Evolutionary conservation across 805 yeast species (phyloP).

Genomic region (Jamesozyma gamospora): DNA sequence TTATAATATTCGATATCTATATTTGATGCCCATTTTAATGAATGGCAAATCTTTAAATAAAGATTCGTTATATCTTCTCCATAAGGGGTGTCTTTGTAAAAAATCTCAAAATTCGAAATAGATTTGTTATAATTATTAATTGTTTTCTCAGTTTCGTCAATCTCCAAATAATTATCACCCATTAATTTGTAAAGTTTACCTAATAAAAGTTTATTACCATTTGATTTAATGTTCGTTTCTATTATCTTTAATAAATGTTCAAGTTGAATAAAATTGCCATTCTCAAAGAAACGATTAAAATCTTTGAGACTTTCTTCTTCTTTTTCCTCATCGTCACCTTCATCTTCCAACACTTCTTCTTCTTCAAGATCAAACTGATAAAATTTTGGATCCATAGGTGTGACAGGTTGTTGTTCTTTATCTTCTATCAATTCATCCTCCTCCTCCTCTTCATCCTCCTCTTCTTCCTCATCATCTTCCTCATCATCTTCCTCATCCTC

Average conservation of each 20-base stretch:
- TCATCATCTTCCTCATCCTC: slow-evolving; percentile 6
- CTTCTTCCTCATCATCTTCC: slow-evolving; percentile 8
- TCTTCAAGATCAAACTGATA: slow-evolving; percentile 8
- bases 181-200: slow-evolving; percentile 60
- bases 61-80: slow-evolving; percentile 6
- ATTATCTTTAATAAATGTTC: slow-evolving; percentile 51
- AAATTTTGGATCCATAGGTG: too few relatives aligned
- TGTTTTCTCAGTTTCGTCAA: slow-evolving; percentile 79
- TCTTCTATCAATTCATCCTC: too few relatives aligned
- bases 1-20: slow-evolving; percentile 5
- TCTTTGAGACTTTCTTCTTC: slow-evolving; percentile 15
- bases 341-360: slow-evolving; percentile 23
- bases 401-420: too few relatives aligned
- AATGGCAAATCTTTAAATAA: slow-evolving; percentile 14
- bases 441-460: slow-evolving; percentile 9
- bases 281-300: slow-evolving; percentile 9
- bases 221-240: slow-evolving; percentile 40
- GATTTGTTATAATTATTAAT: slow-evolving; percentile 55
- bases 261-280: slow-evolving; percentile 16
- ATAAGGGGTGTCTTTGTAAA: slow-evolving; percentile 28
- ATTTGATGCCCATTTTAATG: slow-evolving; percentile 16
- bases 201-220: slow-evolving; percentile 33
- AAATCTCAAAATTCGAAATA: slow-evolving; percentile 7
- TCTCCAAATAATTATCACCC: slow-evolving; percentile 85
- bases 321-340: slow-evolving; percentile 19